Evolutionary conservation across 495 filamentous ascomycete genomes (phyloP).

Genomic region (Lasiosphaeriaceae sp.): DNA sequence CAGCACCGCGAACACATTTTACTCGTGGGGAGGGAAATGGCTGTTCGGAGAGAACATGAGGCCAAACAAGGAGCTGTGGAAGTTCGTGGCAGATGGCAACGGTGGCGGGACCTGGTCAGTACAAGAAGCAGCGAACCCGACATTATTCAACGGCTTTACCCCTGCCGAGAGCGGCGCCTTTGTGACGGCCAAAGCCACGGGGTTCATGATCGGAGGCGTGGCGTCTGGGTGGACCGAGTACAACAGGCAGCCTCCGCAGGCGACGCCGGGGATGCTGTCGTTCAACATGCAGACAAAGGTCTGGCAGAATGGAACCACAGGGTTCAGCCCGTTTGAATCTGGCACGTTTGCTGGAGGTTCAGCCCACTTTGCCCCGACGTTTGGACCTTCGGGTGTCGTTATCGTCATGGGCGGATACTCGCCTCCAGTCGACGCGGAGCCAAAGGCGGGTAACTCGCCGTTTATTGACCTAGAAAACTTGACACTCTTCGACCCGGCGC

Average conservation of each 20-base stretch:
- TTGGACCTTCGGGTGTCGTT: conserved; percentile 26
- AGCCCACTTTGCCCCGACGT: conserved; percentile 28
- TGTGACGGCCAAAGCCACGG: conserved; percentile 3
- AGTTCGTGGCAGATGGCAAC: conserved; percentile 29
- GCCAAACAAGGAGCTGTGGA: conserved; percentile 26
- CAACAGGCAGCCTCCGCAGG: not conserved
- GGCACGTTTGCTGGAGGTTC: conserved; percentile 12
- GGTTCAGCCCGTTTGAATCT: conserved; percentile 8
- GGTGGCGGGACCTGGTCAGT: conserved; percentile 35
- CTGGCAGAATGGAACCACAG: conserved; percentile 13
- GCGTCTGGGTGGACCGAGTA: conserved; percentile 7
- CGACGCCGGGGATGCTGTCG: conserved; percentile 16
- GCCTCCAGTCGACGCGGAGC: conserved; percentile 11
- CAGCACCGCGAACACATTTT: conserved; percentile 21
- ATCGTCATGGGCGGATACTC: conserved; percentile 33
- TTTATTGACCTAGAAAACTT: conserved; percentile 20
- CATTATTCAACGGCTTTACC: conserved; percentile 1
- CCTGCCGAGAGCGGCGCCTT: conserved; percentile 1
- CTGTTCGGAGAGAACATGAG: conserved; percentile 7
- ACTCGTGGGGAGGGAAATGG: conserved; percentile 34
- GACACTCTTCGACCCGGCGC: conserved; percentile 33
- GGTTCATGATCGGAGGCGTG: conserved; percentile 14
- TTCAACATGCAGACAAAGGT: conserved; percentile 17
- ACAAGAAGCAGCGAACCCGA: not conserved
- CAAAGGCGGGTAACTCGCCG: not conserved